Conservation (phyloP, 768 basidiomycete species). For the Suillus plorans region DNA sequence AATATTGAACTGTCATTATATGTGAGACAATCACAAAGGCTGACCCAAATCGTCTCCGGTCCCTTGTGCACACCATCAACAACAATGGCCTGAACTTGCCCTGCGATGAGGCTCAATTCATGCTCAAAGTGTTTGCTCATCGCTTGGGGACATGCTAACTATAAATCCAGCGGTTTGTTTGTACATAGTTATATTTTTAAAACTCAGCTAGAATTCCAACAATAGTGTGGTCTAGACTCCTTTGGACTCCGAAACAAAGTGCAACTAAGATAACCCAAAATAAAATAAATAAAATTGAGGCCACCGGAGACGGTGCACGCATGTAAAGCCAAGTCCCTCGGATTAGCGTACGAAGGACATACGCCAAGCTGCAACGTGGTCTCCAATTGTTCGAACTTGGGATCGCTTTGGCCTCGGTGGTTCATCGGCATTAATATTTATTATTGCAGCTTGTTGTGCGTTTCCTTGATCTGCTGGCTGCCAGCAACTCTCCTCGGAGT, state of each 20-base stretch:
- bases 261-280: not conserved
- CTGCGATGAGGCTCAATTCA: too few species aligned
- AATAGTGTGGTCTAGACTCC: not conserved
- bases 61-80: too few species aligned
- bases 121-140: too few species aligned
- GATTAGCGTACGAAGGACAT: not conserved
- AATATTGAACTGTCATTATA: too few species aligned
- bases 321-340: not conserved
- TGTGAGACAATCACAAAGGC: too few species aligned
- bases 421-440: not conserved
- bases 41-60: too few species aligned
- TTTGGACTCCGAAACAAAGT: not conserved
- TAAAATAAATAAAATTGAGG: not conserved
- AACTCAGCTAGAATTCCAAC: too few species aligned
- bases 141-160: too few species aligned
- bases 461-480: not conserved
- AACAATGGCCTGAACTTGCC: too few species aligned
- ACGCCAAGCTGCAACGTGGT: not conserved
- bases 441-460: not conserved
- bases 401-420: not conserved
- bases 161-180: too few species aligned
- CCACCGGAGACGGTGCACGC: not conserved
- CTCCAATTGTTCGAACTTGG: not conserved
- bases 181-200: too few species aligned
- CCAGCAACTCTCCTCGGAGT: not conserved